Evolutionary conservation across 78 protist species (phyloP).

Genomic region (Bigelowiella natans): DNA sequence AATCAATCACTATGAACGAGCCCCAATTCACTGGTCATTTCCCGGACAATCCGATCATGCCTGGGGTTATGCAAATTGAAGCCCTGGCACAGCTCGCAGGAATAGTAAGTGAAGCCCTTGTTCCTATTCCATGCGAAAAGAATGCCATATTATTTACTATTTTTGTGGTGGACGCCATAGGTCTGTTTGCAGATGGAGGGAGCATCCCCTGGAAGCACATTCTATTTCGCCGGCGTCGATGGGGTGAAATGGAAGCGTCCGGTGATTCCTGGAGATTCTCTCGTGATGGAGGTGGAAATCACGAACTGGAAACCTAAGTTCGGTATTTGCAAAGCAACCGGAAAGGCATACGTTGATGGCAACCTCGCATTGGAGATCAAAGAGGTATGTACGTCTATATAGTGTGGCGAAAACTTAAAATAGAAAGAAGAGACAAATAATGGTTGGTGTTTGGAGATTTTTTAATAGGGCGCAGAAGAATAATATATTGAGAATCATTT

Average conservation of each 20-base stretch:
- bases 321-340: conserved; percentile 10
- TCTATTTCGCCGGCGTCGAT: conserved; percentile 29
- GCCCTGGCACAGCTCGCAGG: neutral
- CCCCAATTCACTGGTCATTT: conserved; percentile 28
- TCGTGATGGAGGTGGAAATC: conserved; percentile 24
- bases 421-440: no score
- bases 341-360: conserved; percentile 15
- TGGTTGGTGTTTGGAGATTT: no score
- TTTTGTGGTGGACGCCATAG: neutral
- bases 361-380: conserved; percentile 1
- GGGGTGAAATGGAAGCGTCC: conserved; percentile 11
- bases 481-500: no score
- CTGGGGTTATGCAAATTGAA: conserved; percentile 29
- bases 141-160: no score
- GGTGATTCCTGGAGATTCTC: conserved; percentile 26
- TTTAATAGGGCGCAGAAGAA: no score
- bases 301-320: conserved; percentile 10
- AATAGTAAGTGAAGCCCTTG: neutral
- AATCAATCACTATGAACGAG: conserved; percentile 27
- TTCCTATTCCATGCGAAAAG: neutral
- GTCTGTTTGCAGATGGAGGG: conserved; percentile 11
- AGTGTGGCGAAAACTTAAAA: no score
- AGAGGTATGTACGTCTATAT: neutral
- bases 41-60: conserved; percentile 28
- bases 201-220: neutral